Evolutionary conservation across 140 eudicot species (phyloP).

Genomic region (Ambrosia hybrid): DNA sequence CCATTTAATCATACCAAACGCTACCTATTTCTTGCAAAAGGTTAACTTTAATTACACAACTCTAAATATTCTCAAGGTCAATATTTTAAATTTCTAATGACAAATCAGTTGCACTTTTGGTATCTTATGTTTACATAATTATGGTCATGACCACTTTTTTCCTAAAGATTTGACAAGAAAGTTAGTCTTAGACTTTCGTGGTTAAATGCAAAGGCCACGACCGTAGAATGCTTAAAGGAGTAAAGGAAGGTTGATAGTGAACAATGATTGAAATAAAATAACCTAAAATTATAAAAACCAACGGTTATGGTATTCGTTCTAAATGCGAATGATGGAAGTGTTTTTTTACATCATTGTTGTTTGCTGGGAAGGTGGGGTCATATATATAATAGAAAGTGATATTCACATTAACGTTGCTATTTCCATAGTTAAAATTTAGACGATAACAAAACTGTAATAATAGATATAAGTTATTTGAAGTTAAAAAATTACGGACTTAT

Average conservation of each 20-base stretch:
- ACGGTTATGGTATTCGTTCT: constrained; percentile 13
- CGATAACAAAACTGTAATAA: too few relatives aligned
- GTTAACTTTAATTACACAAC: too few relatives aligned
- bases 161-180: constrained; percentile 14
- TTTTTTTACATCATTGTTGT: too few relatives aligned
- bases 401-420: too few relatives aligned
- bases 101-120: neutral
- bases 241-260: constrained; percentile 7
- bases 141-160: constrained; percentile 16
- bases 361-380: too few relatives aligned
- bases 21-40: too few relatives aligned
- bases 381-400: too few relatives aligned
- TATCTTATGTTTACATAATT: constrained; percentile 4
- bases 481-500: too few relatives aligned
- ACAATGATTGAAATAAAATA: constrained; percentile 9
- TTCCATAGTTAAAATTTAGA: too few relatives aligned
- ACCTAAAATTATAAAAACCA: constrained; percentile 10
- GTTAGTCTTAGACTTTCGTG: constrained; percentile 23
- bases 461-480: too few relatives aligned
- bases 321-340: neutral
- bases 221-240: constrained; percentile 27
- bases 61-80: constrained; percentile 10
- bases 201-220: constrained; percentile 14
- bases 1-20: too few relatives aligned
- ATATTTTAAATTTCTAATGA: neutral